phyloP scores from a whole-genome alignment of 1,139 yeast genomes.

The Nakaseomyces sp. region DNA sequence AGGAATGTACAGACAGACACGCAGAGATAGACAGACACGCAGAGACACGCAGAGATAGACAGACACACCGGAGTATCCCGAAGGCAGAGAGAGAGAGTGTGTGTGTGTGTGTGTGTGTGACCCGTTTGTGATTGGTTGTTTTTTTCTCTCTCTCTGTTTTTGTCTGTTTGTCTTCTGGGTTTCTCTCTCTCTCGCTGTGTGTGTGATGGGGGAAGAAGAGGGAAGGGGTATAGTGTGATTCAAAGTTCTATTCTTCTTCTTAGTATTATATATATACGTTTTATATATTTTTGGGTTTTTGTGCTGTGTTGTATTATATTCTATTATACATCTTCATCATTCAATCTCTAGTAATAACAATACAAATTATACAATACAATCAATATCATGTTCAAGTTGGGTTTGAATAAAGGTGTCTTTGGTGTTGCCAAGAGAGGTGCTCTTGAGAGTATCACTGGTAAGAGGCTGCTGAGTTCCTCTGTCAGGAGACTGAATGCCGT shows the following conservation, averaged over 20 bases:
- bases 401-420: neutral
- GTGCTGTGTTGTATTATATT: too few species aligned
- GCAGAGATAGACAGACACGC: too few species aligned
- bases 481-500: neutral
- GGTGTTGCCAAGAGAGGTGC: neutral
- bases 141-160: too few species aligned
- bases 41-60: too few species aligned
- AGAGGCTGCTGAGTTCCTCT: slow-evolving; percentile 1
- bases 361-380: neutral
- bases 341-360: neutral
- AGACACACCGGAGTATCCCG: too few species aligned
- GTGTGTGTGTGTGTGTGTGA: neutral
- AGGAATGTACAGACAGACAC: too few species aligned
- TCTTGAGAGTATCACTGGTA: neutral
- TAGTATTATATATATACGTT: neutral
- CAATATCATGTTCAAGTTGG: neutral
- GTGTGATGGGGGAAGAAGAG: too few species aligned
- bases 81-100: too few species aligned
- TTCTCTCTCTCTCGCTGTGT: too few species aligned
- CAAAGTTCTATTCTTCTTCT: neutral
- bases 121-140: neutral
- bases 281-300: neutral
- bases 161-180: neutral
- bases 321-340: too few species aligned
- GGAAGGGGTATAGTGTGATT: too few species aligned